phyloP scores from a whole-genome alignment of 2,329 filamentous ascomycete genomes.

The Sporothrix curviconia region DNA sequence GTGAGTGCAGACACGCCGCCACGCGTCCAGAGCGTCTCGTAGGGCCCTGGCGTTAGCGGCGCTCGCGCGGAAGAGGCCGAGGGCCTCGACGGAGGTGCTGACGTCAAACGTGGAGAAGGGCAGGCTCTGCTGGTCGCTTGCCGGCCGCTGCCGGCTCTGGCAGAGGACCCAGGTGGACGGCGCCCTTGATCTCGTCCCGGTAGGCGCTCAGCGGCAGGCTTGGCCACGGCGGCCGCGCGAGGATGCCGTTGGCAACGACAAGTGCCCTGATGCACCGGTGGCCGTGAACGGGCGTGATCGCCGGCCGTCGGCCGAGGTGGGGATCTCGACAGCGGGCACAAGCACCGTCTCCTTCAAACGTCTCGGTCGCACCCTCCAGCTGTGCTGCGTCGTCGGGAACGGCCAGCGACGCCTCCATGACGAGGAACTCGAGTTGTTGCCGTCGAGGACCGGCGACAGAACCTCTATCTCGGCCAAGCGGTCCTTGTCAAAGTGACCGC shows the following conservation, averaged over 20 bases:
- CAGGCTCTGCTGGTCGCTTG: constrained; percentile 22
- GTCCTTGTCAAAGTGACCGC: constrained; percentile 8
- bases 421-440: constrained; percentile 56
- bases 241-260: constrained; percentile 65
- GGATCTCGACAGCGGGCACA: constrained; percentile 68
- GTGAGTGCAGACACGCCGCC: constrained; percentile 61
- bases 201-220: constrained; percentile 36
- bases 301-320: constrained; percentile 44
- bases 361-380: constrained; percentile 32
- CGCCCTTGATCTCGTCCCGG: constrained; percentile 42
- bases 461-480: constrained; percentile 54
- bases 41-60: constrained; percentile 63
- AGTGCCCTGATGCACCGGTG: constrained; percentile 79
- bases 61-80: constrained; percentile 62
- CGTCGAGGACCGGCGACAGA: constrained; percentile 55
- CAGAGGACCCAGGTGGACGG: constrained; percentile 45
- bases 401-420: constrained; percentile 38
- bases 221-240: constrained; percentile 50
- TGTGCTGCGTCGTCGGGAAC: constrained; percentile 29
- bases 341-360: constrained; percentile 60
- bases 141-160: constrained; percentile 34
- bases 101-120: constrained; percentile 58
- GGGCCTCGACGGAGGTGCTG: constrained; percentile 52
- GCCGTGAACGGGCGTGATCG: constrained; percentile 63
- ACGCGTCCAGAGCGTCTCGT: constrained; percentile 66